These are phyloP conservation scores for Plasmodium berghei DNA, from an alignment of 169 alveolate species.

Conservation along the genomic window DNA sequence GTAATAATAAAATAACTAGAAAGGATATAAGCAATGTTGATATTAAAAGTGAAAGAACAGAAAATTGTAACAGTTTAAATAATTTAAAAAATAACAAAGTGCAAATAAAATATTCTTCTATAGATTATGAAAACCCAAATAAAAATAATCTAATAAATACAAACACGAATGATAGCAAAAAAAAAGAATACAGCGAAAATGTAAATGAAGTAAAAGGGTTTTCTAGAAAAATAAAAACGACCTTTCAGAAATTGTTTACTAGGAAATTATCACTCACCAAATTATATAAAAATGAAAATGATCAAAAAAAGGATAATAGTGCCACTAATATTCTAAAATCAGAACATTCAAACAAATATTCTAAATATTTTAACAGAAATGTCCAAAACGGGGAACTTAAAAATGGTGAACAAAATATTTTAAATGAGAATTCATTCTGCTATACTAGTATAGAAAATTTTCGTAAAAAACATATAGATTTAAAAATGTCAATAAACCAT, in stretches of 20 bases:
- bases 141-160: constrained; percentile 5
- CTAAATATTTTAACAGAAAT: not conserved
- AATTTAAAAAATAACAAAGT: not conserved
- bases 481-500: constrained; percentile 23
- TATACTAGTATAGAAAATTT: constrained; percentile 5
- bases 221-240: constrained; percentile 64
- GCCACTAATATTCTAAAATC: no score
- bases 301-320: not conserved
- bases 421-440: not conserved
- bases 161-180: constrained; percentile 1
- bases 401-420: not conserved
- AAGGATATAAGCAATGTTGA: constrained; percentile 7
- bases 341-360: not conserved
- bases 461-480: constrained; percentile 5
- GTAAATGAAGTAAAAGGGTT: constrained; percentile 17
- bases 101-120: not conserved
- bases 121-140: constrained; percentile 9
- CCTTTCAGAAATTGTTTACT: constrained; percentile 54
- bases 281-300: constrained; percentile 12
- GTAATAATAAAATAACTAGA: not conserved
- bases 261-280: constrained; percentile 20
- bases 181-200: constrained; percentile 17
- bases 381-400: not conserved
- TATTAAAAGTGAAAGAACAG: not conserved
- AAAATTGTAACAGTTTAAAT: no score